These are phyloP conservation scores for Entomortierella chlamydospora DNA, from an alignment of 192 early-diverging fungal species.

Conservation along the genomic window DNA sequence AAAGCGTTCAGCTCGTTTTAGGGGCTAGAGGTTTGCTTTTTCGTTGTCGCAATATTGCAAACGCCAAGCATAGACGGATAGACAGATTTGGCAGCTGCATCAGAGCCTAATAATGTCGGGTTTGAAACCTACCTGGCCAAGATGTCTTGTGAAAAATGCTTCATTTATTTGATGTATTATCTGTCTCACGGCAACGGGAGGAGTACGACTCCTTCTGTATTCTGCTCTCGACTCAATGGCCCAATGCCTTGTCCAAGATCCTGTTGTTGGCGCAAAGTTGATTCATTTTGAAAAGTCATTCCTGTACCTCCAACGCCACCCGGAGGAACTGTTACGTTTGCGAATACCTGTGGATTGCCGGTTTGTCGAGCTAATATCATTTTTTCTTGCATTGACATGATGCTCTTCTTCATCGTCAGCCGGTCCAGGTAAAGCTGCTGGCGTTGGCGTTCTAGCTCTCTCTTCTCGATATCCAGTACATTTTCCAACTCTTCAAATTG, in stretches of 20 bases:
- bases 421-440: conserved; percentile 71
- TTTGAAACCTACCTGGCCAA: too few species aligned
- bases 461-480: conserved; percentile 88
- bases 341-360: conserved; percentile 44
- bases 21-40: too few species aligned
- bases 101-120: too few species aligned
- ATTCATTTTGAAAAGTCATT: conserved; percentile 37
- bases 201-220: conserved; percentile 22
- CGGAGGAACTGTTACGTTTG: conserved; percentile 37
- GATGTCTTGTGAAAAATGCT: not conserved
- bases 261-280: conserved; percentile 29
- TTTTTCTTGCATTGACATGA: conserved; percentile 56
- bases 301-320: conserved; percentile 43
- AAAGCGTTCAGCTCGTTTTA: too few species aligned
- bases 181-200: conserved; percentile 27
- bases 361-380: conserved; percentile 43
- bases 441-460: conserved; percentile 79
- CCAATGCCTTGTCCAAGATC: conserved; percentile 16
- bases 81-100: too few species aligned
- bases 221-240: conserved; percentile 28
- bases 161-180: not conserved
- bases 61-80: too few species aligned
- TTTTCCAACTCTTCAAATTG: conserved; percentile 94
- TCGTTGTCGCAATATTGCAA: too few species aligned
- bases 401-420: conserved; percentile 67